Evolutionary conservation across 2,329 filamentous ascomycete genomes (phyloP), one percentile per base, ranked within the genome.

Genomic region (Claviceps humidiphila): DNA sequence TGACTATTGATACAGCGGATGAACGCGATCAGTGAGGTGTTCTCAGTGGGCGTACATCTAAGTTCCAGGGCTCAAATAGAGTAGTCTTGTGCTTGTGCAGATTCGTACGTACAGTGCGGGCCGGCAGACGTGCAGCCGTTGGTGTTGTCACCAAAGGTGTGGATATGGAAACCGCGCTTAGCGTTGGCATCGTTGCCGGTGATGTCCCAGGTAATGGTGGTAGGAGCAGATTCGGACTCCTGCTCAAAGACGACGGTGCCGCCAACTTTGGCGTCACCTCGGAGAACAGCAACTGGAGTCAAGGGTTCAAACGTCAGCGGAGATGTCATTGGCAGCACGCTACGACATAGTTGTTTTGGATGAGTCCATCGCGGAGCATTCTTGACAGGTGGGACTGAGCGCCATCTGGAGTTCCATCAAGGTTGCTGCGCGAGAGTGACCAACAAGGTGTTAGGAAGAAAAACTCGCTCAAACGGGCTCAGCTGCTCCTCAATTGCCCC

Each of bases 91-190:
- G 37, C n/a, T 26, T n/a, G 43, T 20, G 37, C 26, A 41, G 24
- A 26, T 41, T 1, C 24, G 42, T 43, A 74, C 87, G 69, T 77
- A 95, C 89, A 98, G 79, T 98, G 93, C 73, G 93, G 91, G 51
- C 93, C 93, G 61, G 93, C 93, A 61, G 87, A 95, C 60, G 91
- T 97, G 87, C 93, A 98, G 72, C 93, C 93, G 76, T 98, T 98
- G 80, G 93, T 97, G 82, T 97, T 97, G 81, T 97, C 93, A 71
- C 93, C 93, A 67, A 95, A 98, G 72, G 93, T 88, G 79, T 98
- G 93, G 68, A 98, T 84, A 80, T 98, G 93, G 81, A 97, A 89
- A 73, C 89, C 93, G 74, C 93, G 91, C 83, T 95, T 82, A 68
- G 93, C 90, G 71, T 95, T 95, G 74, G 91, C 66, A 69, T 97